Evolutionary conservation across 257 asterid genomes (phyloP).

Genomic region (Gentiana macrophylla): DNA sequence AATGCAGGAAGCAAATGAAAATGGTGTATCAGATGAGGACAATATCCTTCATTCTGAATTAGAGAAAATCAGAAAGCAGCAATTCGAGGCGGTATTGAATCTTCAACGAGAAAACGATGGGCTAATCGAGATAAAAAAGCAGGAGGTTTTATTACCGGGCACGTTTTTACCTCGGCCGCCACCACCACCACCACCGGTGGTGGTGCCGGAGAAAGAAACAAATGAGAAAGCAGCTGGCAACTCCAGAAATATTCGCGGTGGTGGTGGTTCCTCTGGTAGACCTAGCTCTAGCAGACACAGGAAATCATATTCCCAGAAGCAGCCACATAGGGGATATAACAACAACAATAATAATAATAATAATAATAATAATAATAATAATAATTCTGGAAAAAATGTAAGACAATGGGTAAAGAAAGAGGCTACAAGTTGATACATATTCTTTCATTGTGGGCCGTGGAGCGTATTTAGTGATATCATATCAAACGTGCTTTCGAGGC

Average conservation of each 20-base stretch:
- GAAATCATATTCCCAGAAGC: slow-evolving; percentile 32
- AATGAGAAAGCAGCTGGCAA: slow-evolving; percentile 16
- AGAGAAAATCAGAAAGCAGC: slow-evolving; percentile 56
- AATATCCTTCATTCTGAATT: slow-evolving; percentile 43
- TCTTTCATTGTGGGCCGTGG: too few relatives aligned
- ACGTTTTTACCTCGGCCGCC: slow-evolving; percentile 65
- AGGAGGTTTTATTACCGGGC: slow-evolving; percentile 67
- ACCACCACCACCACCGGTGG: slow-evolving; percentile 25
- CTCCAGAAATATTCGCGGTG: slow-evolving; percentile 24
- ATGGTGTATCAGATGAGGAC: slow-evolving; percentile 23
- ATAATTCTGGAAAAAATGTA: slow-evolving; percentile 39
- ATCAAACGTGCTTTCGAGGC: not conserved
- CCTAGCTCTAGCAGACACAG: slow-evolving; percentile 40
- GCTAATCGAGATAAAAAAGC: slow-evolving; percentile 60
- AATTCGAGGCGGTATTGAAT: slow-evolving; percentile 48
- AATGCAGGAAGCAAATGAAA: slow-evolving; percentile 29
- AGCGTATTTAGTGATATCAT: too few relatives aligned
- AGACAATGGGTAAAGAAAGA: slow-evolving; percentile 64
- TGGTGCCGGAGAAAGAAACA: slow-evolving; percentile 12
- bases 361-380: too few relatives aligned
- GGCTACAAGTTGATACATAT: slow-evolving; percentile 6
- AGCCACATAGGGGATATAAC: slow-evolving; percentile 20
- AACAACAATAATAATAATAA: too few relatives aligned
- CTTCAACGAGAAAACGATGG: slow-evolving; percentile 77
- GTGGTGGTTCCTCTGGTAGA: slow-evolving; percentile 20